phyloP scores from a whole-genome alignment of 2,329 filamentous ascomycete genomes.

The Scortechinia acanthostroma region DNA sequence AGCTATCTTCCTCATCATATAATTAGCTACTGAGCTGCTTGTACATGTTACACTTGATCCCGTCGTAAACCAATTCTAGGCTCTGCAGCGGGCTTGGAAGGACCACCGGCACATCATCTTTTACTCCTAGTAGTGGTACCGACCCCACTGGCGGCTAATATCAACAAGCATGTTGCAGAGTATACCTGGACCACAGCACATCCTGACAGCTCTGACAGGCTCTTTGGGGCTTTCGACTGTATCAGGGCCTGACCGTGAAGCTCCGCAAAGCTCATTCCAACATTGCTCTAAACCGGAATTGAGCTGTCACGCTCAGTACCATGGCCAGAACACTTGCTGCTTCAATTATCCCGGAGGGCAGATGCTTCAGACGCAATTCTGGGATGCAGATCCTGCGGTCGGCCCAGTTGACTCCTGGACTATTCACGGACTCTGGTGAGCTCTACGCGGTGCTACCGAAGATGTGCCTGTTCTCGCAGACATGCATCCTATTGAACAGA shows the following conservation, averaged over 20 bases:
- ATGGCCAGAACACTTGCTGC: conserved; percentile 55
- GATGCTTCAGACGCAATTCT: conserved; percentile 71
- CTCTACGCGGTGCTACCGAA: no score
- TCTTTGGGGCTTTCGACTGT: background rate
- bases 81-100: no score
- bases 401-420: conserved; percentile 69
- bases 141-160: no score
- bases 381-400: conserved; percentile 59
- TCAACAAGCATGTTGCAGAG: no score
- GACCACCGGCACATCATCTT: no score
- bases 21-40: no score
- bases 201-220: background rate
- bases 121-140: no score
- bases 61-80: no score
- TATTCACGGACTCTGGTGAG: conserved; percentile 56
- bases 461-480: no score
- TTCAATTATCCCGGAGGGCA: conserved; percentile 69
- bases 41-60: no score
- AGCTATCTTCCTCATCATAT: no score
- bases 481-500: background rate
- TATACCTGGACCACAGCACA: background rate
- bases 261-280: background rate
- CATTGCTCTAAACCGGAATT: background rate
- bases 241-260: background rate
- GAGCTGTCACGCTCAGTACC: background rate